Evolutionary conservation across 768 basidiomycete species (phyloP).

Genomic region (Pleurotus sapidus): DNA sequence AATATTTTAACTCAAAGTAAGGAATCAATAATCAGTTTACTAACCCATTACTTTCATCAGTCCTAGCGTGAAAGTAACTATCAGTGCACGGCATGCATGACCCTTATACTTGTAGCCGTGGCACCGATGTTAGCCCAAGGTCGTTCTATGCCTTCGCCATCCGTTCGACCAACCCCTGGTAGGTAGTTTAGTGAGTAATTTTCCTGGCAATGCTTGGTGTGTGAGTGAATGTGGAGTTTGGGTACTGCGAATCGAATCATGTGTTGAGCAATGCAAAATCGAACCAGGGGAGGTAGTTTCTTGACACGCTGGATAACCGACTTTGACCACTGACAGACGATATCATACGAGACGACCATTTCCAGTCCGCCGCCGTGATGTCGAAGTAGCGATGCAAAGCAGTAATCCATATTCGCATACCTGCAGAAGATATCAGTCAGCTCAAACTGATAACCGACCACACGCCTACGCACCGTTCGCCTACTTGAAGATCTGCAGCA

Average conservation of each 20-base stretch:
- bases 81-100: too few species aligned
- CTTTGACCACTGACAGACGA: not conserved
- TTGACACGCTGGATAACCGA: constrained; percentile 7
- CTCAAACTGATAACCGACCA: not conserved
- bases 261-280: constrained; percentile 3
- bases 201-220: constrained; percentile 19
- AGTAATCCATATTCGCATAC: constrained; percentile 34
- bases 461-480: not conserved
- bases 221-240: constrained; percentile 26
- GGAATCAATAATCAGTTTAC: too few species aligned
- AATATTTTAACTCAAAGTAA: too few species aligned
- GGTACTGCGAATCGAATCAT: constrained; percentile 20
- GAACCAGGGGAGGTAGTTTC: constrained; percentile 11
- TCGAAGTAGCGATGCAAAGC: constrained; percentile 21
- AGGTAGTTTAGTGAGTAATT: constrained; percentile 19
- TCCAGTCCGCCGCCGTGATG: not conserved
- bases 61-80: too few species aligned
- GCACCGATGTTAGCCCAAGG: constrained; percentile 26
- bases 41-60: too few species aligned
- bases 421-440: constrained; percentile 12
- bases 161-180: constrained; percentile 23
- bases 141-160: constrained; percentile 32
- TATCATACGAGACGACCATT: not conserved
- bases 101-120: constrained; percentile 23
- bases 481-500: constrained; percentile 25